Evolutionary conservation across 805 yeast genomes (phyloP), one percentile per base, ranked within the genome.

Genomic region (Saccharomyces kudriavzevii): DNA sequence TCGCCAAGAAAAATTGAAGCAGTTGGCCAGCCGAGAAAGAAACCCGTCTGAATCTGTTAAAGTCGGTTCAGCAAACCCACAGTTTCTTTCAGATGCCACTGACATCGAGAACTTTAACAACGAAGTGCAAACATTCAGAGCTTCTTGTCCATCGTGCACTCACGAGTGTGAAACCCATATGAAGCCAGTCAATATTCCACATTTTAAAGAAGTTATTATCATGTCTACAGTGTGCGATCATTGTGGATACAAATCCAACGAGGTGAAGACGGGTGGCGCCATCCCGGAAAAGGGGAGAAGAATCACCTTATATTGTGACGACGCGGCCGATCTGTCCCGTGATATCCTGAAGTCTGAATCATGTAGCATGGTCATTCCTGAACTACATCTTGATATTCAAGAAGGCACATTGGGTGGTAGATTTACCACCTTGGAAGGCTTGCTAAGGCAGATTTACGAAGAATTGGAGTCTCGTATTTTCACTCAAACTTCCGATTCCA

Each of bases 321-420:
- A 92, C 60, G 70, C 76, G 55, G 84, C 90, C 2, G 99, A 94
- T 75, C 78, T 94, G 63, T 85, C 96, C 40, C 83, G 99, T 74
- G 99, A 94, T 69, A 86, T 94, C 54, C 78, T 94, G 63, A 94
- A 94, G 73, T 85, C 96, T 17, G 99, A 94, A 74, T 87, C 97
- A 13, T 92, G 98, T 74, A 85, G 90, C 4, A 67, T 94, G 72
- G 73, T 71, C 22, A 78, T 92, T 54, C 98, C 99, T 4, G 99
- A 94, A 73, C 77, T 94, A 56, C 82, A 81, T 65, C 79, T 94
- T 60, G 99, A 94, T 70, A 80, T 94, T 64, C 89, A 91, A 14
- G 91, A 96, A 45, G 99, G 99, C 56, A 94, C 99, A 2, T 77
- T 94, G 50, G 99, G 99, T 56, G 99, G 99, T 54, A 81, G 99